Percentiles rank a stretch among this genome's conserved stretches.
Conservation (phyloP, 2,329 filamentous ascomycete species). For the Emericellopsis cladophorae region DNA sequence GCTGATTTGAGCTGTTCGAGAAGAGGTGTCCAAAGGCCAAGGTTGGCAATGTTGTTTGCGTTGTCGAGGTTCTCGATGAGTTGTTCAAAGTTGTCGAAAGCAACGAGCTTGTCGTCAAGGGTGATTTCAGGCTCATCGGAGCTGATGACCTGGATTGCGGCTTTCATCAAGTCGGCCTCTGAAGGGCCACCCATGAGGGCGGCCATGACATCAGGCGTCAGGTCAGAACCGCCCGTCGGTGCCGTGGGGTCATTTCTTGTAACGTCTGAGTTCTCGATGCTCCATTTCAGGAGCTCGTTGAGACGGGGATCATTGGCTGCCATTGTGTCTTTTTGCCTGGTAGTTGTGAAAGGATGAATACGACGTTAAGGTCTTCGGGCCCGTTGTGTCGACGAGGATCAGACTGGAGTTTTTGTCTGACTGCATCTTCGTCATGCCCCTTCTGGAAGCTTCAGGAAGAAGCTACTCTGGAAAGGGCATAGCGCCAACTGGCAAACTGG, state of each 20-base stretch:
- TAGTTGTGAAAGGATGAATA: background rate
- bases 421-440: conserved; percentile 7
- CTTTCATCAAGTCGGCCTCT: conserved; percentile 85
- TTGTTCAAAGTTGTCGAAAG: conserved; percentile 93
- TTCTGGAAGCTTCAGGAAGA: conserved; percentile 30
- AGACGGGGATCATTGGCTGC: conserved; percentile 35
- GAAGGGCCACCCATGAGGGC: conserved; percentile 74
- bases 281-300: conserved; percentile 73
- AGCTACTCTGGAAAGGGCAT: conserved; percentile 12
- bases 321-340: background rate
- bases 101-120: conserved; percentile 65
- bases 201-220: conserved; percentile 60
- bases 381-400: too few relatives aligned
- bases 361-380: too few relatives aligned
- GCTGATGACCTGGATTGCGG: conserved; percentile 65
- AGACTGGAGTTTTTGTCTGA: too few relatives aligned
- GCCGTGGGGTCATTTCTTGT: conserved; percentile 14
- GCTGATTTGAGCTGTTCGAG: conserved; percentile 54
- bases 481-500: conserved; percentile 9
- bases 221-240: conserved; percentile 21
- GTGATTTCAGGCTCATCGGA: conserved; percentile 47
- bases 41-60: conserved; percentile 77
- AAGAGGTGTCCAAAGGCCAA: conserved; percentile 74
- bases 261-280: conserved; percentile 36
- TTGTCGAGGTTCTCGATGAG: conserved; percentile 90